Base-by-base conservation (phyloP, 2,329 filamentous ascomycete species). In the Leptographium flavum region DNA sequence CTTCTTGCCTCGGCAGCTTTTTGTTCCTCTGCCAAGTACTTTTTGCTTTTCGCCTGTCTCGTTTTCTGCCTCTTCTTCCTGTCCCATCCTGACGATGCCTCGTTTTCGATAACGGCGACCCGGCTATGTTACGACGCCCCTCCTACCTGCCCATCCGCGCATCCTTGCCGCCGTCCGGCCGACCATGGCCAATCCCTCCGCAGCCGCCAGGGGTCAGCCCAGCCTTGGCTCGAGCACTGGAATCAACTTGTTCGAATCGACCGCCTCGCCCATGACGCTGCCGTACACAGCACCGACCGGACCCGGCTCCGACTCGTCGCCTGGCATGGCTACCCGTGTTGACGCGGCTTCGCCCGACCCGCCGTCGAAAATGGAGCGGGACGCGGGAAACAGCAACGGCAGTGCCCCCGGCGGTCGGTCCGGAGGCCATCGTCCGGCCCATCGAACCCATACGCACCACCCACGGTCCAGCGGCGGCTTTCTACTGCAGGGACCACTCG, bases 401-500 rank as follows among this genome's bases (percentile, higher is more conserved):
- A 6, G 30, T n/a, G 11, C 30, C 13, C 14, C 30, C 14, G 30
- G 9, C 30, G 11, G 9, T 14, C 21, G 21, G 4, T 3, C 10
- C 38, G n/a, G 7, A 15, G 4, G n/a, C 17, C 39, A 40, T 17
- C 39, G 39, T 9, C 5, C 41, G 15, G 28, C 22, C 13, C 36
- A 33, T 25, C 25, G 39, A n/a, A 6, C n/a, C 10, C 44, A 41
- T 15, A 14, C 11, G 14, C 35, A 42, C 44, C 23, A 41, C 42
- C 42, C 41, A 10, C 41, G 38, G 27, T 30, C 40, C 5, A 38
- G 37, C 41, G 45, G 45, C 27, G 22, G 41, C 15, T 47, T 47
- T 23, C 19, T 47, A 27, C 27, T 47, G 37, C 31, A 39, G 21
- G 45, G 39, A 3, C 10, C 28, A 1, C 36, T 47, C 25, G 35